phyloP scores from a whole-genome alignment of 1,139 yeast genomes.

The Candida gigantensis region DNA sequence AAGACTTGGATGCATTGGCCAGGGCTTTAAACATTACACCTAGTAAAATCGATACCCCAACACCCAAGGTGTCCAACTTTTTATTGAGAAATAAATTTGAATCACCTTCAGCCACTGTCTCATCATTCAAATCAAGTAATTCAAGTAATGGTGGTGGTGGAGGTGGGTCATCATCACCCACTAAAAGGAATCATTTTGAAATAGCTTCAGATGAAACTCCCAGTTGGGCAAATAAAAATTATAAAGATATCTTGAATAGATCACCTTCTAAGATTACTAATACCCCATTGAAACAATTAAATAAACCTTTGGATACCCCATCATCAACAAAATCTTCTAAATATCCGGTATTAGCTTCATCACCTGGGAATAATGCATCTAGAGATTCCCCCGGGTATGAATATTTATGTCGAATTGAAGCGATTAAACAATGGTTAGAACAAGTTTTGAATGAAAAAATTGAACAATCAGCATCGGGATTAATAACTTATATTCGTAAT shows the following conservation, averaged over 20 bases:
- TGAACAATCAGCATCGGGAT: conserved; percentile 52
- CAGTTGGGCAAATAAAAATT: conserved; percentile 25
- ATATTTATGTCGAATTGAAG: conserved; percentile 84
- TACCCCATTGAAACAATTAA: conserved; percentile 18
- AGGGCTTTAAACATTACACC: conserved; percentile 36
- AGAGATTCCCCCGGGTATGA: conserved; percentile 57
- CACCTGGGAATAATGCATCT: conserved; percentile 32
- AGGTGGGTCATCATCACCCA: conserved; percentile 18
- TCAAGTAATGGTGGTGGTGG: conserved; percentile 23
- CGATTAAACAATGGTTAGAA: conserved; percentile 64
- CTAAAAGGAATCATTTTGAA: conserved; percentile 20
- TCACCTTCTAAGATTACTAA: conserved; percentile 16
- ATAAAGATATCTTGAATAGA: conserved; percentile 18
- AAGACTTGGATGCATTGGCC: conserved; percentile 45
- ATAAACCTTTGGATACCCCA: conserved; percentile 17
- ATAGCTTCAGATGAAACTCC: conserved; percentile 21
- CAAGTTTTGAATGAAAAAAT: conserved; percentile 50
- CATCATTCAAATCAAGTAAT: conserved; percentile 37
- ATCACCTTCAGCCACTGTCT: conserved; percentile 48
- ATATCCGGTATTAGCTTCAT: conserved; percentile 25
- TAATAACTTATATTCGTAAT: conserved; percentile 62
- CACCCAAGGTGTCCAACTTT: conserved; percentile 24
- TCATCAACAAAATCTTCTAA: conserved; percentile 13
- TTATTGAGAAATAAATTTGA: conserved; percentile 40
- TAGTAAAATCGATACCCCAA: conserved; percentile 1